These are phyloP conservation scores for Trametes versicolor DNA, from an alignment of 1,284 basidiomycete genomes.

Conservation along the genomic window DNA sequence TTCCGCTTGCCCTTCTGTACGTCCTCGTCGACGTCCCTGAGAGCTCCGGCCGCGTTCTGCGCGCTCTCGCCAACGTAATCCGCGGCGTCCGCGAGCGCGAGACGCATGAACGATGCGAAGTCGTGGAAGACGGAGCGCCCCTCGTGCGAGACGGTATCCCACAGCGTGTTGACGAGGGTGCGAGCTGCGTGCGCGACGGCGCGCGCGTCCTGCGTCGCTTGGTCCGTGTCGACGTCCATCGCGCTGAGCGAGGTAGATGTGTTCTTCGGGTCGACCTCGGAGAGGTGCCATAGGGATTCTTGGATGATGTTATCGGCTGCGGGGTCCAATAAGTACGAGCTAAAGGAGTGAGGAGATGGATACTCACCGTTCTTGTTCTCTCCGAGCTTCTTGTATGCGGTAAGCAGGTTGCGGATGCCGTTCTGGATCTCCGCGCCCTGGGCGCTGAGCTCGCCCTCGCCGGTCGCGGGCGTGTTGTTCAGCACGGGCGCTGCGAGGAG, in stretches of 20 bases:
- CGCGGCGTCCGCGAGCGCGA: slow-evolving; percentile 70
- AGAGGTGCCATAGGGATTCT: slow-evolving; percentile 68
- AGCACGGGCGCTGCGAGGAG: slow-evolving; percentile 57
- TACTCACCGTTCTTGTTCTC: slow-evolving; percentile 63
- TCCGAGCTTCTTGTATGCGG: slow-evolving; percentile 62
- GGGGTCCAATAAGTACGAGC: slow-evolving; percentile 1
- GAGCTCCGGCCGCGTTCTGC: slow-evolving; percentile 54
- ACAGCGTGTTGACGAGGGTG: slow-evolving; percentile 59
- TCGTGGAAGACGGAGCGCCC: slow-evolving; percentile 63
- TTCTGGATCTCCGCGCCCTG: slow-evolving; percentile 61
- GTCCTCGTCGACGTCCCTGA: slow-evolving; percentile 63
- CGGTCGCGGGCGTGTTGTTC: slow-evolving; percentile 50
- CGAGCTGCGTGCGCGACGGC: slow-evolving; percentile 59
- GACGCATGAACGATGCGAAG: slow-evolving; percentile 68
- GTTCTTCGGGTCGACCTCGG: slow-evolving; percentile 56
- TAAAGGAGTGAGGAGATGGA: background rate
- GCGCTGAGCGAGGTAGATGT: slow-evolving; percentile 43
- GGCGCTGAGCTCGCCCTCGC: slow-evolving; percentile 56
- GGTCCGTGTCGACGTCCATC: slow-evolving; percentile 50
- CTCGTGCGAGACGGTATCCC: slow-evolving; percentile 61
- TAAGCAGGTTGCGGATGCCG: slow-evolving; percentile 58
- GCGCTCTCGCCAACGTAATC: slow-evolving; percentile 63
- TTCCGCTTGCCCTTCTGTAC: slow-evolving; percentile 68
- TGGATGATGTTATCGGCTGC: slow-evolving; percentile 71
- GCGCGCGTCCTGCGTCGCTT: slow-evolving; percentile 58